These are phyloP conservation scores for Nakazawaea anatomiae DNA, from an alignment of 805 yeast species.

Conservation along the genomic window DNA sequence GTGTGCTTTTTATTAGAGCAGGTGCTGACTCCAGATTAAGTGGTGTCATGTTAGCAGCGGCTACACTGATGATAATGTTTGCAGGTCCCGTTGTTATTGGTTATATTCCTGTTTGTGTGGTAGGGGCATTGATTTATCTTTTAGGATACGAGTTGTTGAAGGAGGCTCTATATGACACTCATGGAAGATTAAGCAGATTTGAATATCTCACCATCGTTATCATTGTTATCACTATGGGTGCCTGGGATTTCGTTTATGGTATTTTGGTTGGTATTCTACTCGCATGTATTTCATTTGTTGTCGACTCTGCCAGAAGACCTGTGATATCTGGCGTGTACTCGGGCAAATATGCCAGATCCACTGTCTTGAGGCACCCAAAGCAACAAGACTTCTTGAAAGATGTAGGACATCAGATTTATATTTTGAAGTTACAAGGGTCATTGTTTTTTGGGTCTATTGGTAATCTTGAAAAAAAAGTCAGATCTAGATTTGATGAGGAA, in stretches of 20 bases:
- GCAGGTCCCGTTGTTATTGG: slow-evolving; percentile 93
- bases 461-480: slow-evolving; percentile 73
- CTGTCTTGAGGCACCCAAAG: slow-evolving; percentile 85
- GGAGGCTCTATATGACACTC: slow-evolving; percentile 83
- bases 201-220: slow-evolving; percentile 82
- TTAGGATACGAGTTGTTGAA: slow-evolving; percentile 85
- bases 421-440: slow-evolving; percentile 81
- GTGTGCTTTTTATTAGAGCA: slow-evolving; percentile 84
- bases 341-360: slow-evolving; percentile 85
- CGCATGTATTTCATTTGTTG: slow-evolving; percentile 93
- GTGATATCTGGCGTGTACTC: slow-evolving; percentile 78
- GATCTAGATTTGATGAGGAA: slow-evolving; percentile 55
- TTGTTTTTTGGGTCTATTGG: slow-evolving; percentile 95
- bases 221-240: slow-evolving; percentile 93
- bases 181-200: slow-evolving; percentile 63
- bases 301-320: slow-evolving; percentile 80
- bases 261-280: slow-evolving; percentile 83
- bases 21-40: slow-evolving; percentile 90
- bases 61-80: slow-evolving; percentile 75
- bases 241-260: slow-evolving; percentile 91
- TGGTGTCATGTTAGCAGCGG: slow-evolving; percentile 81
- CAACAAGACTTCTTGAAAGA: slow-evolving; percentile 80
- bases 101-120: slow-evolving; percentile 91
- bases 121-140: slow-evolving; percentile 84
- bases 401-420: slow-evolving; percentile 87